Base-by-base conservation (phyloP, 805 yeast genomes). In the Alloascoidea hylecoeti region DNA sequence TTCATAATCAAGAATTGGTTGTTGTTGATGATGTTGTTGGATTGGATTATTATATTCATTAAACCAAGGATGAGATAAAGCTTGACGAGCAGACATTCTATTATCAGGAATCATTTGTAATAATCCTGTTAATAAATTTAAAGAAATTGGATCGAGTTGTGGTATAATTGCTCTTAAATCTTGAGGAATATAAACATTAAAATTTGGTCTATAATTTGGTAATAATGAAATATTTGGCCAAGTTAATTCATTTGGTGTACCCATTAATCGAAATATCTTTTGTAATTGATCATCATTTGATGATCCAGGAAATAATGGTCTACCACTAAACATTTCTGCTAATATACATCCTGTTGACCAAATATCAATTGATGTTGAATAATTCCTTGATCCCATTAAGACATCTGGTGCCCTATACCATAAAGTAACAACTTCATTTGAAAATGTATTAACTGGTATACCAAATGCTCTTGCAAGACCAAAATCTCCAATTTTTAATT, bases 331-430 rank as follows among this genome's bases (percentile, higher is more conserved):
- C 97, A 92, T 89, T 54, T 92, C 98, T 2, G 96, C 97, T 56
- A 92, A 72, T 39, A 92, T 92, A 60, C 98, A 92, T 13, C 98
- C 98, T 13, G 95, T 94, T 14, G 96, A 85, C 98, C 98, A 92
- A 62, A 92, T 84, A 55, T 92, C 98, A 43, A 92, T 94, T 5
- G 96, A 88, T 0, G 98, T 92, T 35, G 95, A 82, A 59, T 92
- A 92, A 40, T 94, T 89, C 49, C 96, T 75, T 2, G 95, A 85
- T 2, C 98, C 98, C 52, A 92, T 68, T 38, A 92, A 64, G 18
- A 92, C 97, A 55, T 89, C 98, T 0, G 98, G 98, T 0, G 97
- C 96, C 46, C 98, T 72, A 59, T 89, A 89, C 98, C 98, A 92
- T 45, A 92, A 64, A 0, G 98, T 92, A 35, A 92, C 98, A 38